phyloP scores from a whole-genome alignment of 495 filamentous ascomycete genomes.

The Opeltia flavorubescens region DNA sequence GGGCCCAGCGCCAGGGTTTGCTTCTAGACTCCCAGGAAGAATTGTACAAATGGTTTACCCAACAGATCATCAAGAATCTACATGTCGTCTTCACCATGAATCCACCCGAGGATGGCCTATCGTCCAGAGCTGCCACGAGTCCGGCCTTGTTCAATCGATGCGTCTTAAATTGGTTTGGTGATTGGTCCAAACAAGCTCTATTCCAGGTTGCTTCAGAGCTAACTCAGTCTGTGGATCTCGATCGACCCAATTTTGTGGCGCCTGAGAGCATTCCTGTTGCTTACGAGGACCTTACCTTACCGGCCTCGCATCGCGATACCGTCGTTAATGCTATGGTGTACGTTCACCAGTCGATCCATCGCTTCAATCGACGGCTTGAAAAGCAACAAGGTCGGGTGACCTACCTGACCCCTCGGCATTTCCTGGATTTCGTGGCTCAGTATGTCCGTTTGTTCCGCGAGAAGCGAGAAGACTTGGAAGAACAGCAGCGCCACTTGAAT shows the following conservation, averaged over 20 bases:
- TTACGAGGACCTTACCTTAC: conserved; percentile 70
- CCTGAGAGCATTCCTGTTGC: conserved; percentile 86
- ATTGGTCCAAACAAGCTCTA: conserved; percentile 97
- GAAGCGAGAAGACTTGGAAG: conserved; percentile 95
- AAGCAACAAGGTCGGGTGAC: conserved; percentile 86
- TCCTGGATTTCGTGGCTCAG: conserved; percentile 94
- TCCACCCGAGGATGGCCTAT: conserved; percentile 88
- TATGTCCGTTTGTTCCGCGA: conserved; percentile 97
- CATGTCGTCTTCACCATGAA: conserved; percentile 99
- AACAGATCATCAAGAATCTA: conserved; percentile 96
- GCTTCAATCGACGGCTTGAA: conserved; percentile 74
- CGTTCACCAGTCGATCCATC: conserved; percentile 85
- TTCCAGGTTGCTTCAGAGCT: conserved; percentile 96
- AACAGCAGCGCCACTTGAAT: conserved; percentile 95
- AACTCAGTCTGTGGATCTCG: conserved; percentile 88
- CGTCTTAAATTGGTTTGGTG: conserved; percentile 98
- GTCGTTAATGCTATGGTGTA: conserved; percentile 98
- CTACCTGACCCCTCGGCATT: conserved; percentile 90
- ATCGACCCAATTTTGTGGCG: conserved; percentile 69
- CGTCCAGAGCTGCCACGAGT: conserved; percentile 91
- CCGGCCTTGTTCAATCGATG: conserved; percentile 97
- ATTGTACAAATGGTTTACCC: conserved; percentile 98
- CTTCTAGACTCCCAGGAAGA: conserved; percentile 95
- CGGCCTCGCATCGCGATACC: conserved; percentile 76
- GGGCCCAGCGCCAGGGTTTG: conserved; percentile 87